phyloP scores from a whole-genome alignment of 371 early-diverging fungal genomes.

The Entomophthora muscae region DNA sequence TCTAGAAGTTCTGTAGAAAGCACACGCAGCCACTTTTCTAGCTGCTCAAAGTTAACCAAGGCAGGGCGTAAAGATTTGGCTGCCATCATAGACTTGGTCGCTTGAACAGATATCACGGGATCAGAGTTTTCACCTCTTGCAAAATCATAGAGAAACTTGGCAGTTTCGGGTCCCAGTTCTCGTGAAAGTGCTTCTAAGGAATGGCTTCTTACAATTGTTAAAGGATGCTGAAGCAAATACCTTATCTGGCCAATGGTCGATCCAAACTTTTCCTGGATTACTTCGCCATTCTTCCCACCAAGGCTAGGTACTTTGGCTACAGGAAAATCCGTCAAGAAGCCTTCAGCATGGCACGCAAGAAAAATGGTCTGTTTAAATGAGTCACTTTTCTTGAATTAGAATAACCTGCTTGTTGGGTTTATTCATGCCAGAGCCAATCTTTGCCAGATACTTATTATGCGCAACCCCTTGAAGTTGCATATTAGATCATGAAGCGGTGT shows the following conservation, averaged over 20 bases:
- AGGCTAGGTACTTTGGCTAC: neutral
- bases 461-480: neutral
- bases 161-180: neutral
- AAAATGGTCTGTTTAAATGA: neutral
- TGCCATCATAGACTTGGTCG: neutral
- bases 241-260: neutral
- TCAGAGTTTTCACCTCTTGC: neutral
- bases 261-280: neutral
- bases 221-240: neutral
- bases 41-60: neutral
- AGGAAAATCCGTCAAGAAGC: neutral
- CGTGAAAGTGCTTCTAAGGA: neutral
- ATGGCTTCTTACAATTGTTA: neutral
- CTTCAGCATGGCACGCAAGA: neutral
- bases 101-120: neutral
- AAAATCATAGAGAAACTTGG: neutral
- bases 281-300: neutral
- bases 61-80: neutral
- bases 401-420: slow-evolving; percentile 4
- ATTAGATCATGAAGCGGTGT: neutral
- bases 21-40: neutral
- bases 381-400: too few relatives aligned
- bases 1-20: neutral
- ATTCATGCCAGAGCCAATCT: neutral
- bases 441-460: slow-evolving; percentile 1